phyloP scores from a whole-genome alignment of 1,284 basidiomycete genomes.

The Exsudoporus floridanus region DNA sequence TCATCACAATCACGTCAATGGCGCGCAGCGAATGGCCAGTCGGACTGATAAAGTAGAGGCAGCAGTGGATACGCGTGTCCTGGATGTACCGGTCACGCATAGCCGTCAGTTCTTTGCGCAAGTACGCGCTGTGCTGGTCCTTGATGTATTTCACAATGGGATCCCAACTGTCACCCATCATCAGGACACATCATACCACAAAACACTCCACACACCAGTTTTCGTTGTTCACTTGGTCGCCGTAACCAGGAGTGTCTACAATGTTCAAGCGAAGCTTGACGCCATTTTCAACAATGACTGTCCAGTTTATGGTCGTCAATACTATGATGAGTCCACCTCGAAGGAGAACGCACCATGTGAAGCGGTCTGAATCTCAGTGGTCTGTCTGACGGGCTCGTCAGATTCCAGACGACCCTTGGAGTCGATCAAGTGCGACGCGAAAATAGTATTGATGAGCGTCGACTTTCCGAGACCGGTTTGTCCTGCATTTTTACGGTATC shows the following conservation, averaged over 20 bases:
- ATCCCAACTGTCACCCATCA: conserved; percentile 75
- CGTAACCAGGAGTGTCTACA: conserved; percentile 98
- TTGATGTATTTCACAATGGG: conserved; percentile 98
- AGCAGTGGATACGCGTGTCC: conserved; percentile 98
- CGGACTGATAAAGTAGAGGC: conserved; percentile 97
- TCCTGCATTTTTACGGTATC: conserved; percentile 48
- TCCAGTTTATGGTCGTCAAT: conserved; percentile 3
- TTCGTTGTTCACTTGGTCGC: conserved; percentile 99
- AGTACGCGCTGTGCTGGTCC: conserved; percentile 98
- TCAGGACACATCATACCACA: conserved; percentile 2
- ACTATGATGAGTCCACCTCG: neutral
- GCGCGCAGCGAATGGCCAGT: conserved; percentile 91
- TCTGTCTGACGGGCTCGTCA: conserved; percentile 87
- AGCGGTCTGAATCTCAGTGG: conserved; percentile 94
- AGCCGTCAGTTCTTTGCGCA: conserved; percentile 98
- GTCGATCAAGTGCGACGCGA: conserved; percentile 96
- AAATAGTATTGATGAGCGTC: conserved; percentile 98
- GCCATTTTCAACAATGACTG: conserved; percentile 95
- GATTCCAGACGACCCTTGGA: conserved; percentile 91
- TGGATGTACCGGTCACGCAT: conserved; percentile 98
- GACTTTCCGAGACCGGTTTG: conserved; percentile 99
- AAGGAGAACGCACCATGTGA: conserved; percentile 76
- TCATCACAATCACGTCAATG: conserved; percentile 98
- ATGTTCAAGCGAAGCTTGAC: conserved; percentile 96
- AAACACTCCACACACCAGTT: conserved; percentile 68